Evolutionary conservation across 2,329 filamentous ascomycete genomes (phyloP), one percentile per base, ranked within the genome.

Genomic region (Cladobotryum protrusum): DNA sequence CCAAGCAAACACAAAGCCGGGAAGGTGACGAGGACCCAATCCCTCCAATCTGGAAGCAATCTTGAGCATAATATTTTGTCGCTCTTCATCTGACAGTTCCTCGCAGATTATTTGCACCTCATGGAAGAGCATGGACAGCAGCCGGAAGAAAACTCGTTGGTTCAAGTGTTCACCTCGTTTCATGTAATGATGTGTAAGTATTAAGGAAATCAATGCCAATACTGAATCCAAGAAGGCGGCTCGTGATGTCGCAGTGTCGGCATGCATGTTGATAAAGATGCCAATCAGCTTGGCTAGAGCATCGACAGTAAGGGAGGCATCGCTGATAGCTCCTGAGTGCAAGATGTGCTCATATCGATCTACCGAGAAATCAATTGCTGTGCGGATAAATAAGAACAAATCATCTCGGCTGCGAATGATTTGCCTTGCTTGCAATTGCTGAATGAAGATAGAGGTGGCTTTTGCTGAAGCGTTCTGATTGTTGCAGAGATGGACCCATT

Each of bases 1-100:
- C 93, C 93, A 99, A 8, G 79, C 83, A 61, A 91, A 96, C 20
- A 85, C 74, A 65, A 99, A 99, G 17, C 82, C 85, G 5, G 90
- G 89, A 60, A 91, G 85, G 59, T 85, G 80, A 15, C 76, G 74
- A 0, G 93, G 93, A 51, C 89, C 85, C 24, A 97, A 72, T 45
- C 83, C 81, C 49, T 86, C 68, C 56, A 97, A 78, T 35, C 83
- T 83, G 40, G 78, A 76, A 36, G 86, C 87, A 58, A 96, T 79
- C 37, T 78, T 82, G 45, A 89, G 69, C 57, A 89, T 77, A 59
- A 95, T 81, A 29, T 85, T 81, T n/a, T 74, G 74, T 54, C 81
- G 79, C 57, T 89, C 85, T 17, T 78, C 68, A 48, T 83, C 75
- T 42, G 75, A 65, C 33, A 85, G 63, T 50, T 84, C 76, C 53